phyloP scores from a whole-genome alignment of 2,329 filamentous ascomycete species.

The Aspergillus clavatus region DNA sequence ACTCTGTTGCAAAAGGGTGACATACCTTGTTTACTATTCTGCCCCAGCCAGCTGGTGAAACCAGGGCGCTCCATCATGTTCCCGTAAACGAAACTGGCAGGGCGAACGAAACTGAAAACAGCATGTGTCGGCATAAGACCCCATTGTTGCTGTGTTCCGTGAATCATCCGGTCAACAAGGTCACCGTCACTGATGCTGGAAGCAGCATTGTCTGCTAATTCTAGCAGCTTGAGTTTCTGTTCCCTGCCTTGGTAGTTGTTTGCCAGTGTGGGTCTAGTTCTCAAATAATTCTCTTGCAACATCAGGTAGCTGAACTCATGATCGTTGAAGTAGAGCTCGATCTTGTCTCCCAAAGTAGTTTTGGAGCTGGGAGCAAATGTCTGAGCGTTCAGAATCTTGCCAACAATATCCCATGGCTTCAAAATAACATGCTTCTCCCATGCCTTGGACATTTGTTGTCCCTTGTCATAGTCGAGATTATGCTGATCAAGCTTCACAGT shows the following conservation, averaged over 20 bases:
- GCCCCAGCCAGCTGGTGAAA: slow-evolving; percentile 91
- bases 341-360: slow-evolving; percentile 90
- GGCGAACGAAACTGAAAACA: slow-evolving; percentile 88
- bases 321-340: slow-evolving; percentile 98
- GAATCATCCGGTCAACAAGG: slow-evolving; percentile 94
- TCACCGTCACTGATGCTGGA: slow-evolving; percentile 97
- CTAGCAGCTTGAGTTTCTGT: slow-evolving; percentile 73
- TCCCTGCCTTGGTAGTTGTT: slow-evolving; percentile 61
- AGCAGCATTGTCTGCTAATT: slow-evolving; percentile 80
- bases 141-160: slow-evolving; percentile 97
- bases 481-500: slow-evolving; percentile 84
- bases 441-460: slow-evolving; percentile 90
- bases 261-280: slow-evolving; percentile 67
- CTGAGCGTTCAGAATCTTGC: slow-evolving; percentile 82
- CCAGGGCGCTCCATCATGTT: slow-evolving; percentile 64
- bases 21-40: slow-evolving; percentile 81
- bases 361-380: slow-evolving; percentile 82
- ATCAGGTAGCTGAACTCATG: slow-evolving; percentile 97
- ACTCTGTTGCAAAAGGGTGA: neutral
- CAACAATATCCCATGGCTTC: slow-evolving; percentile 96
- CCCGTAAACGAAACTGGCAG: slow-evolving; percentile 80
- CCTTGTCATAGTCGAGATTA: slow-evolving; percentile 75
- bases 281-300: slow-evolving; percentile 97
- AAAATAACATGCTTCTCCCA: slow-evolving; percentile 98
- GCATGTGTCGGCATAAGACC: slow-evolving; percentile 95